These are phyloP conservation scores for Peltaster fructicola DNA, from an alignment of 2,329 filamentous ascomycete genomes.

Conservation along the genomic window DNA sequence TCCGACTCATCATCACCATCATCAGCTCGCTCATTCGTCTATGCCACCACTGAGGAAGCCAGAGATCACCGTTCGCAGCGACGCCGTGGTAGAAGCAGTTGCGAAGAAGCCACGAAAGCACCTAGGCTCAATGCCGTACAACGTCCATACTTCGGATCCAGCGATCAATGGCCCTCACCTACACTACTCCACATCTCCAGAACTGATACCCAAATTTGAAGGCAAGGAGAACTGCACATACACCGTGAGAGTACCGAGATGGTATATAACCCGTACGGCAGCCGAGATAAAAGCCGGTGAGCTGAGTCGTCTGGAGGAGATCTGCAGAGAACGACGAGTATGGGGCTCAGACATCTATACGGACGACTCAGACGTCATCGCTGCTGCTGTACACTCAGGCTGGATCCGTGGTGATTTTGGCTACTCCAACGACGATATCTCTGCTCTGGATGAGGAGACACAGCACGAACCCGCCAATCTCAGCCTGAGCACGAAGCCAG, in stretches of 20 bases:
- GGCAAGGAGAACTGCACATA: slow-evolving; percentile 77
- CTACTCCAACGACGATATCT: slow-evolving; percentile 26
- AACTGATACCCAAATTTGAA: slow-evolving; percentile 57
- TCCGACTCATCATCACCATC: slow-evolving; percentile 19
- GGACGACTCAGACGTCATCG: slow-evolving; percentile 85
- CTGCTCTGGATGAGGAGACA: slow-evolving; percentile 20
- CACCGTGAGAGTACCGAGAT: slow-evolving; percentile 69
- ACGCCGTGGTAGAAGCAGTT: slow-evolving; percentile 54
- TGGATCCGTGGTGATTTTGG: slow-evolving; percentile 84
- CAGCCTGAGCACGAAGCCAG: slow-evolving; percentile 13
- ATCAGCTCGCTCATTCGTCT: slow-evolving; percentile 20
- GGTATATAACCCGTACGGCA: slow-evolving; percentile 38
- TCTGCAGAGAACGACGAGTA: slow-evolving; percentile 60
- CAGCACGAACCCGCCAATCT: slow-evolving; percentile 20
- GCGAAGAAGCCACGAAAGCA: slow-evolving; percentile 56
- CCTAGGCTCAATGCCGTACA: slow-evolving; percentile 70
- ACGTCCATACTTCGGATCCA: slow-evolving; percentile 42
- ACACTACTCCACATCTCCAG: too few species aligned
- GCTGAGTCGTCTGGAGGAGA: slow-evolving; percentile 55
- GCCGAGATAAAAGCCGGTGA: slow-evolving; percentile 5
- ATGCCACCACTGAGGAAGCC: slow-evolving; percentile 35
- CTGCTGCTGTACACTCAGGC: slow-evolving; percentile 80
- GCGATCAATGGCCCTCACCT: too few species aligned
- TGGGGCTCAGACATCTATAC: slow-evolving; percentile 95
- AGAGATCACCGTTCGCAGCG: slow-evolving; percentile 48